Base-by-base conservation (phyloP, 176 grass and related monocot species). In the Eragrostis nindensis region DNA sequence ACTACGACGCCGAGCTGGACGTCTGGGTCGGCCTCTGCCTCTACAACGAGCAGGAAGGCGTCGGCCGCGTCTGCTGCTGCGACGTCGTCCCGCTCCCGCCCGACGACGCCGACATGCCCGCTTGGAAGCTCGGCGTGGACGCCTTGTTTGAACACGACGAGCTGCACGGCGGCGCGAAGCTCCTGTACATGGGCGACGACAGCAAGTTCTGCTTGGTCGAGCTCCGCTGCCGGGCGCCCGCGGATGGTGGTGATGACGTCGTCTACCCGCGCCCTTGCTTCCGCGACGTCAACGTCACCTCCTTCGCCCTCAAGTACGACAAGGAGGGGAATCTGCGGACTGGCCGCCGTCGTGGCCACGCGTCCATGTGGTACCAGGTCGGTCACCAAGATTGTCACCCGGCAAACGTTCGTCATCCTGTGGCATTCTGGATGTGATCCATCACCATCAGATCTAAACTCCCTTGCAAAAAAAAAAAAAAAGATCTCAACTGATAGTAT, bases 151-250 rank as follows among this genome's bases (percentile, higher is more conserved):
- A 13, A 0, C 5, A 3, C 7, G 26, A 21, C 70, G 4, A 2
- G 3, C 1, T 0, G 25, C 45, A 73, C 11, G 3, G 12, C 5
- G 49, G 71, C 64, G 8, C 29, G 1, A 55, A 32, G 7, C 49
- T 74, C 30, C 17, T 74, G 29, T 74, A 74, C 49, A 74, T 80
- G 78, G 78, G 66, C 9, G 44, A 40, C n/a, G n/a, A n/a, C 17
- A 70, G 6, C 39, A 70, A n/a, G 5, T 70, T 70, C 17, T 70
- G 66, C 38, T 21, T 80, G 38, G 22, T 56, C 11, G 22, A 45
- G 66, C 38, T 29, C 14, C 62, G 62, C 27, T 27, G 25, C 0
- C 69, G 25, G 2, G 18, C 17, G 1, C 0, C n/a, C n/a, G n/a
- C n/a, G n/a, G n/a, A n/a, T n/a, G n/a, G 38, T 11, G 54, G 17